Conservation (phyloP, 2,329 filamentous ascomycete species). For the Microdochium paspali region DNA sequence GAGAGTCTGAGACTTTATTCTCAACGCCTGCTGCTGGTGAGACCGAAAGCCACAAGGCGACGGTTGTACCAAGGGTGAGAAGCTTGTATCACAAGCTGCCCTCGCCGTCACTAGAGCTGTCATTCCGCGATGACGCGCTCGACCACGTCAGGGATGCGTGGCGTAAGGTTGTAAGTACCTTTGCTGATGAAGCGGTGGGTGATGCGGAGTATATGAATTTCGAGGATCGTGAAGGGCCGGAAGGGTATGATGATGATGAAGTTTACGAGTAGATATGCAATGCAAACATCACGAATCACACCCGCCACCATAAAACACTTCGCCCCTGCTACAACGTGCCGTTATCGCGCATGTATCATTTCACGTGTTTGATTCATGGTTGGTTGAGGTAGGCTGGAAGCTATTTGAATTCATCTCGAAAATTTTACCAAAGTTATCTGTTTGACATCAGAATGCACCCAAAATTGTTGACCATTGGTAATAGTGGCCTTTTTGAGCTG, state of each 20-base stretch:
- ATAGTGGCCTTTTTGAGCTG: too few relatives aligned
- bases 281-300: not conserved
- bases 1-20: not conserved
- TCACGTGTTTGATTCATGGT: too few relatives aligned
- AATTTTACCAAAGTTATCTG: too few relatives aligned
- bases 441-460: too few relatives aligned
- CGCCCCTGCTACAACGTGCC: too few relatives aligned
- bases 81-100: constrained; percentile 32
- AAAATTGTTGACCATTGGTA: too few relatives aligned
- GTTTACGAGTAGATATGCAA: constrained; percentile 29
- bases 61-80: not conserved
- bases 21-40: not conserved
- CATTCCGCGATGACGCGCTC: constrained; percentile 64
- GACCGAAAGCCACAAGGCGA: not conserved
- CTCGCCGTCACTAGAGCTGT: constrained; percentile 51
- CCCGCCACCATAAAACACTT: too few relatives aligned
- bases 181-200: constrained; percentile 25
- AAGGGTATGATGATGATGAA: constrained; percentile 44
- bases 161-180: constrained; percentile 18
- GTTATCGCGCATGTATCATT: too few relatives aligned
- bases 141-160: constrained; percentile 61
- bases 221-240: constrained; percentile 55
- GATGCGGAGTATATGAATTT: constrained; percentile 65
- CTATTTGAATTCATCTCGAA: too few relatives aligned
- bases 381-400: too few relatives aligned